Base-by-base conservation (phyloP, 2,329 filamentous ascomycete genomes). In the Coccinonectria pachysandricola region DNA sequence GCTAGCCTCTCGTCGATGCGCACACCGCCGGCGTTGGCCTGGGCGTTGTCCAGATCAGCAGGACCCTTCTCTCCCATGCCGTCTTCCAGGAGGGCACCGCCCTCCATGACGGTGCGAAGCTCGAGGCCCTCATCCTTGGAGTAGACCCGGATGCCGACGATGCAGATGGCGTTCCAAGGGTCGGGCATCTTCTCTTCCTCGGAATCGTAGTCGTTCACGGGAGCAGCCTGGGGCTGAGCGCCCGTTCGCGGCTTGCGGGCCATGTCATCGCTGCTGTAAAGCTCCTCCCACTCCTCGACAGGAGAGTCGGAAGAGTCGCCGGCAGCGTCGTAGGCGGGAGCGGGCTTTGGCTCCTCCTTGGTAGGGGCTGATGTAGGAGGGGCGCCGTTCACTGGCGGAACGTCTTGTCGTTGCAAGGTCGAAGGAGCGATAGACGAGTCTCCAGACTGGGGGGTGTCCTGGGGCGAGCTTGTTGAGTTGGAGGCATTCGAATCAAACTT, bases 81-180 rank as follows among this genome's bases (percentile, higher is more conserved):
- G 19, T 58, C 62, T 43, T 72, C 66, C 15, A 60, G 51, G 4
- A 71, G 54, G 38, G 63, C 57, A 13, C 65, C 67, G 19, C 66
- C 67, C 42, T 72, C 68, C 50, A 72, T 62, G 12, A 73, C 65
- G 8, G 70, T 62, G 19, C 60, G 57, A n/a, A 73, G 49, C 46
- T 70, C 61, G 3, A 74, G 53, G 16, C 57, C 50, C 22, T 64
- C 59, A 43, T 76, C 68, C 47, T 68, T 71, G 42, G 66, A 68
- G 47, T 76, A 78, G 5, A 78, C 65, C 4, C 71, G 63, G 26
- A 78, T 53, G 0, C 74, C 72, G 0, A 78, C 63, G 11, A 76
- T 66, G 27, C 64, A 68, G 23, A 77, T 62, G 4, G 73, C 72
- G 43, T 77, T 76, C 73, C 74, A 78, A 2, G 70, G 66, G 13